Evolutionary conservation across 371 early-diverging fungal species (phyloP).

Genomic region (Circinella umbellata): DNA sequence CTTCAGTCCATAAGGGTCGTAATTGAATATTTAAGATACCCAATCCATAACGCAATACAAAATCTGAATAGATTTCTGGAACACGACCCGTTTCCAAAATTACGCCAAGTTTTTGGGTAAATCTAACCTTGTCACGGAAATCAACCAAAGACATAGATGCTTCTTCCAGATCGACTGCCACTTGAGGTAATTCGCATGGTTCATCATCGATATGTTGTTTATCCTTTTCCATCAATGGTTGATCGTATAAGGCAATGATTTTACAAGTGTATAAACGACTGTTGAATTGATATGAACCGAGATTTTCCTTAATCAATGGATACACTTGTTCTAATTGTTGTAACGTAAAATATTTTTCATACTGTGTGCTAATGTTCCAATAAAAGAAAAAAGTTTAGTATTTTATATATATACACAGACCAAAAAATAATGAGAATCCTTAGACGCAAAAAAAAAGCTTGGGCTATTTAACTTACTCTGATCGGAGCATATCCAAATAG

Average conservation of each 20-base stretch:
- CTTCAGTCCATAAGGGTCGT: conserved; percentile 85
- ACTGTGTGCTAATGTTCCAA: conserved; percentile 26
- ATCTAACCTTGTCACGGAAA: conserved; percentile 81
- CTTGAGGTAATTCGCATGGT: conserved; percentile 49
- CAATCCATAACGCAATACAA: conserved; percentile 64
- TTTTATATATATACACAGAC: no score
- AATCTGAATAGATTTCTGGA: conserved; percentile 68
- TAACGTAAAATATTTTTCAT: conserved; percentile 38
- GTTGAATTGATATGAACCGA: conserved; percentile 60
- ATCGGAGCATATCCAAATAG: conserved; percentile 57
- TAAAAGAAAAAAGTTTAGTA: no score
- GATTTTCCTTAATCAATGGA: conserved; percentile 60
- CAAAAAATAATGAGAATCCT: no score
- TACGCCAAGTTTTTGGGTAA: conserved; percentile 69
- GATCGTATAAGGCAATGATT: conserved; percentile 72
- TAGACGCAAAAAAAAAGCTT: no score
- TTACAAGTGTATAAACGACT: conserved; percentile 75
- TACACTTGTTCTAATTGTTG: conserved; percentile 51
- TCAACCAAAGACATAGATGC: conserved; percentile 62
- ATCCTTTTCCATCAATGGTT: conserved; percentile 56
- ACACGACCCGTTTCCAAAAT: conserved; percentile 59
- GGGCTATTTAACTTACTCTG: conserved; percentile 43
- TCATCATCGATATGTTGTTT: conserved; percentile 41
- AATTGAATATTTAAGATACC: conserved; percentile 80
- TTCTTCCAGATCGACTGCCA: conserved; percentile 68